Conservation (phyloP, 2,329 filamentous ascomycete genomes). For the Colletotrichum neosansevieriae region DNA sequence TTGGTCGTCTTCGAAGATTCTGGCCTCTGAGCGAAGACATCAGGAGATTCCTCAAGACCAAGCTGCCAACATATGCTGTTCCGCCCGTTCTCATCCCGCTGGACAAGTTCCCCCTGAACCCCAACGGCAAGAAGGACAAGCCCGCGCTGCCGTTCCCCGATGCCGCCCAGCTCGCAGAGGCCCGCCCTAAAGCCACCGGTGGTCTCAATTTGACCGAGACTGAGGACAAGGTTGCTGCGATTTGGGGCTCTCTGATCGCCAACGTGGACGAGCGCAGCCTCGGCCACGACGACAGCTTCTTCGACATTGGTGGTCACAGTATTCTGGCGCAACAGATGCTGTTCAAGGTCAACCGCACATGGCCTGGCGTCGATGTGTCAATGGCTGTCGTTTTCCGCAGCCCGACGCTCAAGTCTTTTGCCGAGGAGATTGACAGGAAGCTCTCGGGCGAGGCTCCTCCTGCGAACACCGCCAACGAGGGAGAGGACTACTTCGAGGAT, state of each 20-base stretch:
- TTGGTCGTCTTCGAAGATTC: slow-evolving; percentile 1
- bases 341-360: slow-evolving; percentile 67
- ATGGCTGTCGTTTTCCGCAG: slow-evolving; percentile 79
- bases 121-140: slow-evolving; percentile 86
- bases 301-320: slow-evolving; percentile 55
- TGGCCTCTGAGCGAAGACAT: background rate
- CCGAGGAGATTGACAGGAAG: slow-evolving; percentile 47
- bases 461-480: slow-evolving; percentile 42
- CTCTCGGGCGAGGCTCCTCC: slow-evolving; percentile 55
- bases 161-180: slow-evolving; percentile 44
- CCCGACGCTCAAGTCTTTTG: slow-evolving; percentile 62
- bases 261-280: background rate
- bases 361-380: slow-evolving; percentile 64
- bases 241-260: background rate
- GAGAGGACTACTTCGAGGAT: slow-evolving; percentile 64
- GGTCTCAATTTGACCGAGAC: background rate
- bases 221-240: background rate
- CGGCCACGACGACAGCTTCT: slow-evolving; percentile 46
- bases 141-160: slow-evolving; percentile 81
- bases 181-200: background rate
- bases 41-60: slow-evolving; percentile 15
- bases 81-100: slow-evolving; percentile 51
- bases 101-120: slow-evolving; percentile 54
- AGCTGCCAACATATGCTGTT: slow-evolving; percentile 54
- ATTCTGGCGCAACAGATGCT: slow-evolving; percentile 78